Evolutionary conservation across 306 rosid species (phyloP).

Genomic region (Pyrus pyrifolia): DNA sequence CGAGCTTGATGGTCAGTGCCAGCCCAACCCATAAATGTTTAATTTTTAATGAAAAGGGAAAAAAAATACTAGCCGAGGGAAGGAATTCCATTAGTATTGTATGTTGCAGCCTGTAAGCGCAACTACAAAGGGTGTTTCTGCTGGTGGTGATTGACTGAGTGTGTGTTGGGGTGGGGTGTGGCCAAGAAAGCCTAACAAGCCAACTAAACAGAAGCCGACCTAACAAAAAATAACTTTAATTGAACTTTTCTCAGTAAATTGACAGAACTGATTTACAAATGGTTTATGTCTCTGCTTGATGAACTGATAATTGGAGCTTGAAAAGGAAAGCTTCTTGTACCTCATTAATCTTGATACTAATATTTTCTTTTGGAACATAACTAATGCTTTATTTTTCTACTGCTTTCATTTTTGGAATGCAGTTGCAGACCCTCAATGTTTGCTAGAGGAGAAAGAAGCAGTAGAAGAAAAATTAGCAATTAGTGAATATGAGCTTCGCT

Average conservation of each 20-base stretch:
- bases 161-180: background rate
- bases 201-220: background rate
- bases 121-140: background rate
- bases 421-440: constrained; percentile 93
- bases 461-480: constrained; percentile 76
- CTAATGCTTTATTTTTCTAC: constrained; percentile 9
- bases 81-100: background rate
- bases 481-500: constrained; percentile 82
- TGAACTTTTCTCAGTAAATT: background rate
- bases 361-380: background rate
- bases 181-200: background rate
- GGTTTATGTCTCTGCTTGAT: background rate
- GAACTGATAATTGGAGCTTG: background rate
- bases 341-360: background rate
- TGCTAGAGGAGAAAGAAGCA: constrained; percentile 82
- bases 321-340: background rate
- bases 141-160: background rate
- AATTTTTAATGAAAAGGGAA: background rate
- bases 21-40: background rate
- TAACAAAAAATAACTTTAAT: background rate
- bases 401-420: constrained; percentile 34
- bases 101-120: background rate
- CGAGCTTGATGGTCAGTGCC: background rate
- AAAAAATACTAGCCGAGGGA: background rate
- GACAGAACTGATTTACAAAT: background rate